These are phyloP conservation scores for Albophoma yamanashiensis DNA, from an alignment of 2,329 filamentous ascomycete genomes.

Conservation along the genomic window DNA sequence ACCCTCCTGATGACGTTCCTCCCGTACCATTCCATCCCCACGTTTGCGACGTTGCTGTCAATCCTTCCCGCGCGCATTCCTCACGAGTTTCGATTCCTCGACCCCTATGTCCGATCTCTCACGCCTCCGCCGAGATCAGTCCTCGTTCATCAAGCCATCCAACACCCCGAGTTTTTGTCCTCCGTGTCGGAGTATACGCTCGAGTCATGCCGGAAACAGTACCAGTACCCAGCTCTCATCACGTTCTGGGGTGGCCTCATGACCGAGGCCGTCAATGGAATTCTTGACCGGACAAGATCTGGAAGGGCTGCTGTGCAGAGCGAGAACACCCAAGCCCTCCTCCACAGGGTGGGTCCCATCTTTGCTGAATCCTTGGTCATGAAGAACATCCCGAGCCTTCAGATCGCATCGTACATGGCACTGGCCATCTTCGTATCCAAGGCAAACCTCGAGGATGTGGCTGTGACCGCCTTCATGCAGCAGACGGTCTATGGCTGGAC, in stretches of 20 bases:
- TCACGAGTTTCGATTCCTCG: constrained; percentile 69
- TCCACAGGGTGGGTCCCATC: constrained; percentile 54
- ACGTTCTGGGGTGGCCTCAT: constrained; percentile 88
- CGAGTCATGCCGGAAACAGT: constrained; percentile 57
- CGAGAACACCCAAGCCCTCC: constrained; percentile 70
- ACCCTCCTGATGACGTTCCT: constrained; percentile 76
- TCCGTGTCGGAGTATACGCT: constrained; percentile 71
- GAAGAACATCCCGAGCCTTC: constrained; percentile 65
- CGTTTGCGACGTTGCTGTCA: constrained; percentile 77
- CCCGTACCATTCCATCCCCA: constrained; percentile 78
- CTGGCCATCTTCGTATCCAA: constrained; percentile 78
- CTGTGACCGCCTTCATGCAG: constrained; percentile 83
- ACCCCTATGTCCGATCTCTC: constrained; percentile 72
- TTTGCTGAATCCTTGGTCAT: constrained; percentile 70
- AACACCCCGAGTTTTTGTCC: constrained; percentile 65
- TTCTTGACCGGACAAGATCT: constrained; percentile 67
- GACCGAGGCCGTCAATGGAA: constrained; percentile 74
- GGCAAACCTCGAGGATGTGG: constrained; percentile 63
- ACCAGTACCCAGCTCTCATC: constrained; percentile 67
- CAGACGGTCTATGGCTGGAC: constrained; percentile 72
- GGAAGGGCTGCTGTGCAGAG: constrained; percentile 66
- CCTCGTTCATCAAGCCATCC: constrained; percentile 73
- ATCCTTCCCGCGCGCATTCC: constrained; percentile 73
- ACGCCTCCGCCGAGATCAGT: constrained; percentile 69
- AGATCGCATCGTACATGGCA: constrained; percentile 86